Evolutionary conservation across 208 protist species (phyloP).

Genomic region (Leishmania braziliensis): DNA sequence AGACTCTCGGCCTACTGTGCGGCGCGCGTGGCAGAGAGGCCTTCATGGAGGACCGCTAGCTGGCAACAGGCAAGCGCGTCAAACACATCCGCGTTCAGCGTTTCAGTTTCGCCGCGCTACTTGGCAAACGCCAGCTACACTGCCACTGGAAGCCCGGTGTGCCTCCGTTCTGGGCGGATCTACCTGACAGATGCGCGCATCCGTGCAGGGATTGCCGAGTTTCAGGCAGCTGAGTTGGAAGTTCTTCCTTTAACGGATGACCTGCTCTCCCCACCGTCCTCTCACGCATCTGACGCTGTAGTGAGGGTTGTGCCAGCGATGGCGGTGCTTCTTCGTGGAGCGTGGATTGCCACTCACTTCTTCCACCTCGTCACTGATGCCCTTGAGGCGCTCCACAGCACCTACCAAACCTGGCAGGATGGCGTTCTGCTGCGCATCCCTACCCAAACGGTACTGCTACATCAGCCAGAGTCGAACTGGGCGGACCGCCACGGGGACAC

Average conservation of each 20-base stretch:
- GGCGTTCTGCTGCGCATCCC: conserved; percentile 28
- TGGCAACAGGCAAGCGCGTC: not conserved
- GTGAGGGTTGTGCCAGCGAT: conserved; percentile 26
- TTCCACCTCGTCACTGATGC: conserved; percentile 37
- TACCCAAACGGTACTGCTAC: conserved; percentile 33
- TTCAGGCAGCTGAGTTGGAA: conserved; percentile 8
- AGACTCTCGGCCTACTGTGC: conserved; percentile 24
- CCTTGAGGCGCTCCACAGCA: conserved; percentile 25
- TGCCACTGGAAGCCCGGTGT: conserved; percentile 24
- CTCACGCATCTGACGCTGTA: not conserved
- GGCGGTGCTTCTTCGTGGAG: conserved; percentile 23
- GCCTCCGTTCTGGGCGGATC: conserved; percentile 13
- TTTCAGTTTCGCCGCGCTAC: conserved; percentile 7
- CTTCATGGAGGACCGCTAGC: conserved; percentile 8
- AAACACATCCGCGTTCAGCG: not conserved
- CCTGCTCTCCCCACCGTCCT: not conserved
- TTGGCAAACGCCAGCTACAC: conserved; percentile 22
- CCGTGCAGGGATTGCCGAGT: conserved; percentile 13
- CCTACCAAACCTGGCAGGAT: conserved; percentile 20
- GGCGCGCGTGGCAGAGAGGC: conserved; percentile 12
- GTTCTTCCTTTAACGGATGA: conserved; percentile 19
- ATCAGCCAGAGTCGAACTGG: conserved; percentile 21
- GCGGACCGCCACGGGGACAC: conserved; percentile 21
- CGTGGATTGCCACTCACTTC: conserved; percentile 34
- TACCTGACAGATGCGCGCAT: conserved; percentile 21